Conservation (phyloP, 1,139 yeast genomes). For the Blastobotrys elegans region DNA sequence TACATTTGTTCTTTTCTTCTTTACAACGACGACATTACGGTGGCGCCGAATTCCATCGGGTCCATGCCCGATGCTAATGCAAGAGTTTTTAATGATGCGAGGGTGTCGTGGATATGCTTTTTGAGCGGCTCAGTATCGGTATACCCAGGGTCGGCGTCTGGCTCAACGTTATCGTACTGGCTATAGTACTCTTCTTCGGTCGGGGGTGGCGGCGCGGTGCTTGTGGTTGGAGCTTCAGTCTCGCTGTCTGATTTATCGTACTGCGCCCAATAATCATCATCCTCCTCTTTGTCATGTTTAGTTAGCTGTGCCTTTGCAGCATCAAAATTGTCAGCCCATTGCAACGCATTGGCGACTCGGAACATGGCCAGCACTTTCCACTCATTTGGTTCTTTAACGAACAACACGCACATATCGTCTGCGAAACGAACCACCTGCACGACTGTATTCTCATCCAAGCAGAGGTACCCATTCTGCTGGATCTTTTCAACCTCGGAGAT, state of each 20-base stretch:
- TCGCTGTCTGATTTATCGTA: slow-evolving; percentile 8
- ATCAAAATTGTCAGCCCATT: background rate
- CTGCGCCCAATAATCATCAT: slow-evolving; percentile 15
- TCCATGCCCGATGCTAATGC: slow-evolving; percentile 9
- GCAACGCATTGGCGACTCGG: background rate
- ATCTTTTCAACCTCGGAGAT: background rate
- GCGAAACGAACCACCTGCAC: background rate
- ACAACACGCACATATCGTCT: background rate
- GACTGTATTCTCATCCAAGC: slow-evolving; percentile 1
- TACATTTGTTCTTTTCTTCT: background rate
- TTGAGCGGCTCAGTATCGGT: slow-evolving; percentile 2
- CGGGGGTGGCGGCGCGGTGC: no score
- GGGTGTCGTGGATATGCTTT: background rate
- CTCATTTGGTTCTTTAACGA: background rate
- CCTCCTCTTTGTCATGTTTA: background rate
- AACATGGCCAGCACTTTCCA: slow-evolving; percentile 14
- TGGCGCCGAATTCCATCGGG: background rate
- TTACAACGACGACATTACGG: background rate
- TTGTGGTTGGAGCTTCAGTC: no score
- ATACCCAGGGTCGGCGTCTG: slow-evolving; percentile 7
- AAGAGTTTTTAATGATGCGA: background rate
- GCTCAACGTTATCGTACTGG: slow-evolving; percentile 12
- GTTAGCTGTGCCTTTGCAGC: no score
- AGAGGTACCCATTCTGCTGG: background rate
- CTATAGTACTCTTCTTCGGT: slow-evolving; percentile 7